These are phyloP conservation scores for Melanopsichium pennsylvanicum DNA, from an alignment of 1,284 basidiomycete species.

Conservation along the genomic window DNA sequence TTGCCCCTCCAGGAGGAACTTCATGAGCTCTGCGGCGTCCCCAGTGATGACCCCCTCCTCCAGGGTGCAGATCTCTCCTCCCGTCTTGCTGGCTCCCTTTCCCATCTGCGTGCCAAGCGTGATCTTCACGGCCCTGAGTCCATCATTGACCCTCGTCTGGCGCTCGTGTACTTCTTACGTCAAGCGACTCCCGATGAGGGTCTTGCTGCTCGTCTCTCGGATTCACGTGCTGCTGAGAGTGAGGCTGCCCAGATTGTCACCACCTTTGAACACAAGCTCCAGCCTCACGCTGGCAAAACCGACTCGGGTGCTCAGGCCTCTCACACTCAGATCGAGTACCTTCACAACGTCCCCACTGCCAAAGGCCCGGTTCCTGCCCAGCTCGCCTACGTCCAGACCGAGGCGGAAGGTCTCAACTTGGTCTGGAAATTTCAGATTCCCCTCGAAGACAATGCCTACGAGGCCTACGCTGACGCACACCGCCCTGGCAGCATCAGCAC, in stretches of 20 bases:
- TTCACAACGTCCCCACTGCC: conserved; percentile 52
- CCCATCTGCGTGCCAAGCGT: conserved; percentile 28
- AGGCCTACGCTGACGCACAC: conserved; percentile 54
- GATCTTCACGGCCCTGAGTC: conserved; percentile 26
- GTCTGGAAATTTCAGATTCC: conserved; percentile 56
- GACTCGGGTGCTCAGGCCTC: conserved; percentile 34
- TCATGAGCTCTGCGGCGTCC: conserved; percentile 48
- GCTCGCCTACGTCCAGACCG: conserved; percentile 52
- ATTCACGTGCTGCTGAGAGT: conserved; percentile 27
- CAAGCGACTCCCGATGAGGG: conserved; percentile 47
- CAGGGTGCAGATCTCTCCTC: conserved; percentile 47
- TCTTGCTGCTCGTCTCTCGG: conserved; percentile 39
- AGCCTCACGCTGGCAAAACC: conserved; percentile 43
- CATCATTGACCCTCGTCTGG: conserved; percentile 51
- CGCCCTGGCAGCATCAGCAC: conserved; percentile 44
- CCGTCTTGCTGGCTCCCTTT: conserved; percentile 35
- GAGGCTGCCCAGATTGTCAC: conserved; percentile 44
- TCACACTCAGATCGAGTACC: conserved; percentile 45
- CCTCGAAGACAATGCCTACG: conserved; percentile 55
- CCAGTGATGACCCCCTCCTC: conserved; percentile 50
- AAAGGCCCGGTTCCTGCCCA: conserved; percentile 54
- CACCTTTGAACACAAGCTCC: conserved; percentile 51
- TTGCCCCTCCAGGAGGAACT: conserved; percentile 49
- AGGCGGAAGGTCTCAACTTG: conserved; percentile 38
- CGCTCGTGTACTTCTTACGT: conserved; percentile 50